Base-by-base conservation (phyloP, 208 protist genomes). In the Trypanosoma scelopori region DNA sequence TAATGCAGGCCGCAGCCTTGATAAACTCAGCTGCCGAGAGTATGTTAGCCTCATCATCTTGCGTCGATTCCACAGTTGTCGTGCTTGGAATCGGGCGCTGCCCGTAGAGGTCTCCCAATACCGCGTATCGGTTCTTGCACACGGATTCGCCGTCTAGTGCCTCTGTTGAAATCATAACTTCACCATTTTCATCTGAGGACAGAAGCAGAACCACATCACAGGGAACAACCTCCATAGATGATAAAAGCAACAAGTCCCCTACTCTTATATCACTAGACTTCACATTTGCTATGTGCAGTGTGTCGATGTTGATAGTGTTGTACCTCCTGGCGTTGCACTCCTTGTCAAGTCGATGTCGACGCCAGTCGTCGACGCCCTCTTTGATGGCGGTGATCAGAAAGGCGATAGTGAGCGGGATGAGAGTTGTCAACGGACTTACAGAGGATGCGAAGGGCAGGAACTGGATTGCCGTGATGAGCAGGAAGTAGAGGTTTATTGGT, bases 401-500 rank as follows among this genome's bases (percentile, higher is more conserved):
- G 18, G 97, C 95, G 55, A 98, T 83, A 27, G 90, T 63, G 25
- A 98, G 80, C 45, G 95, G 94, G 43, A 96, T 67, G 23, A 97
- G 76, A n/a, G 89, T 87, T 0, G 91, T 94, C 46, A 91, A 82
- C 25, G 89, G 89, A 74, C 92, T 97, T 39, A 97, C 90, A 1
- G 94, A 89, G 22, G 91, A 89, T 6, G 92, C 74, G 30, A 58
- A 74, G 11, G 82, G 82, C 23, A 94, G 85, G 37, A 94, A 85
- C 81, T 98, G 93, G 32, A 99, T 61, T 32, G 82, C 71, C 18
- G 83, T 82, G 0, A 98, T 81, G 4, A 97, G 48, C 7, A 99
- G 71, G 73, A 99, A 99, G 58, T 99, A 99, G 22, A 95, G 51
- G 66, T 98, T 99, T 71, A 97, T 95, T 42, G 93, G 81, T 4